Conservation (phyloP, 2,329 filamentous ascomycete species). For the Chaetomium olivaceum region DNA sequence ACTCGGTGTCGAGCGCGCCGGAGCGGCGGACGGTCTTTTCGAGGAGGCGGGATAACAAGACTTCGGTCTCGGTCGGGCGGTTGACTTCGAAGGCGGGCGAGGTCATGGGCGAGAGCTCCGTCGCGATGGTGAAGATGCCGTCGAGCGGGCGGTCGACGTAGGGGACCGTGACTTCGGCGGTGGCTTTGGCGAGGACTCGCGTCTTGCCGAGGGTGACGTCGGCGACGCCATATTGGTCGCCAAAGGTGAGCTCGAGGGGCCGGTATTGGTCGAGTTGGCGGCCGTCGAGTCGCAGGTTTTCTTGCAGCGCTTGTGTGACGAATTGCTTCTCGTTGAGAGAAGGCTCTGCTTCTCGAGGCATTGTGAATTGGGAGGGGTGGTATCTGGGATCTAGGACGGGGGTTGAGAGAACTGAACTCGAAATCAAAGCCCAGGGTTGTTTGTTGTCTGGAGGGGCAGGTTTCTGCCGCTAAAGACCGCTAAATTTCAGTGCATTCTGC, state of each 20-base stretch:
- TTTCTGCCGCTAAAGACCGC: conserved; percentile 35
- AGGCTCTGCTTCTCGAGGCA: conserved; percentile 91
- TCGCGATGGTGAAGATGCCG: conserved; percentile 88
- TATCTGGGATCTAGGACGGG: not conserved
- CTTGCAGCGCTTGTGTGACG: conserved; percentile 75
- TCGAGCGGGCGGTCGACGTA: conserved; percentile 90
- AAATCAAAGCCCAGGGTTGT: not conserved
- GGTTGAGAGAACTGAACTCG: not conserved
- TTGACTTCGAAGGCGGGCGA: conserved; percentile 87
- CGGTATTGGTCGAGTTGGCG: conserved; percentile 80
- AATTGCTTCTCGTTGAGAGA: conserved; percentile 88
- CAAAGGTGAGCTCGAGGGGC: conserved; percentile 74
- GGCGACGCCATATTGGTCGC: conserved; percentile 86
- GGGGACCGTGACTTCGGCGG: conserved; percentile 83
- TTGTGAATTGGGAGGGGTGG: conserved; percentile 44
- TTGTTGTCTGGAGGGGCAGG: conserved; percentile 26
- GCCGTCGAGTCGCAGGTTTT: conserved; percentile 81
- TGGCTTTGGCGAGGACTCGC: conserved; percentile 80
- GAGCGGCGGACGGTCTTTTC: conserved; percentile 94
- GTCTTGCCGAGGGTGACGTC: conserved; percentile 90
- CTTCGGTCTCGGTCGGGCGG: conserved; percentile 78
- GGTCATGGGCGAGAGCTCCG: conserved; percentile 89
- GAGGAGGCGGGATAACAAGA: conserved; percentile 81
- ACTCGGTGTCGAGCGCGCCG: conserved; percentile 91
- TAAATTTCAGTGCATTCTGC: conserved; percentile 34